Percentiles rank a stretch among this genome's conserved stretches.
Conservation (phyloP, 23 red algal genomes). For the Gracilaria vermiculophylla region DNA sequence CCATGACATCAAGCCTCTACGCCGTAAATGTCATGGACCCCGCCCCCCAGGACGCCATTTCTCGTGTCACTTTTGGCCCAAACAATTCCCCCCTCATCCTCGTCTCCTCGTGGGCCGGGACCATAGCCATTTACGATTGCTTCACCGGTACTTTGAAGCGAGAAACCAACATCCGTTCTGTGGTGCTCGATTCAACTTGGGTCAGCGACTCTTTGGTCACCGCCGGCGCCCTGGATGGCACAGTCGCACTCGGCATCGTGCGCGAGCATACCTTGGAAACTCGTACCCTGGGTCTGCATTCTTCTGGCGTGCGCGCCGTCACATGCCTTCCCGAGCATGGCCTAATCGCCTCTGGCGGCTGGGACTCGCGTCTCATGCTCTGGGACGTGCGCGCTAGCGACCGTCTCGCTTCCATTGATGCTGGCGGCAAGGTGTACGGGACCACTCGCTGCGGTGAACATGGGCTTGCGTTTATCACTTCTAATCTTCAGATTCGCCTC, state of each 20-base stretch:
- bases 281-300: conserved; percentile 24
- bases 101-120: conserved; percentile 64
- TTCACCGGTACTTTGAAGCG: not conserved
- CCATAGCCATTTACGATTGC: conserved; percentile 28
- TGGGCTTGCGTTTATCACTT: conserved; percentile 34
- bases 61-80: conserved; percentile 34
- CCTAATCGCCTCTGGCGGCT: conserved; percentile 41
- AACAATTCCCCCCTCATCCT: conserved; percentile 7
- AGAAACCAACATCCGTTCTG: not conserved
- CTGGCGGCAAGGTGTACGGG: conserved; percentile 40
- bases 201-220: not conserved
- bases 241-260: conserved; percentile 22
- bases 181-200: conserved; percentile 44
- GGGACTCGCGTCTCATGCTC: conserved; percentile 23
- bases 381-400: conserved; percentile 19
- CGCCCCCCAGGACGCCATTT: conserved; percentile 42
- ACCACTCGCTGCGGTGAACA: conserved; percentile 6
- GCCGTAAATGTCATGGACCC: conserved; percentile 17
- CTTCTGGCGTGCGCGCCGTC: conserved; percentile 23
- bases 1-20: conserved; percentile 7
- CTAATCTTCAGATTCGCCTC: conserved; percentile 22
- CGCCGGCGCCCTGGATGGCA: conserved; percentile 28
- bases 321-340: not conserved
- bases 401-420: not conserved
- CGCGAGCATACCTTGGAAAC: not conserved